phyloP scores from a whole-genome alignment of 202 grass and related monocot species.

The Brachypodium distachyon region DNA sequence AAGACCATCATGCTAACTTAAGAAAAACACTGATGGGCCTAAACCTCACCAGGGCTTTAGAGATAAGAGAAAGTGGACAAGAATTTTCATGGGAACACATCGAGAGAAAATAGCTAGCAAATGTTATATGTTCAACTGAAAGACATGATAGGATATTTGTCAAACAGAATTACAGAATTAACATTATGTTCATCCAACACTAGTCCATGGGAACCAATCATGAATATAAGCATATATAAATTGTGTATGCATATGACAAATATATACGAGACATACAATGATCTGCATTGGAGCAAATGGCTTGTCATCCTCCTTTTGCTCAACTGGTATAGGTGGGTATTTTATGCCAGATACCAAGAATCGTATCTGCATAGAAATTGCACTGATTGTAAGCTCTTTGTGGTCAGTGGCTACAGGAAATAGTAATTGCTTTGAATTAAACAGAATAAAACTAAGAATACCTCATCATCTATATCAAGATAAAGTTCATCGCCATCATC shows the following conservation, averaged over 20 bases:
- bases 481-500: conserved; percentile 40
- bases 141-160: conserved; percentile 1
- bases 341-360: conserved; percentile 73
- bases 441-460: conserved; percentile 9
- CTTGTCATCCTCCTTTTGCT: conserved; percentile 64
- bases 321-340: conserved; percentile 70
- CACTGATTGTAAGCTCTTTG: background rate
- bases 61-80: background rate
- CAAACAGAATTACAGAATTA: background rate
- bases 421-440: background rate
- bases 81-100: background rate
- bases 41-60: background rate
- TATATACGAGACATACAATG: conserved; percentile 37
- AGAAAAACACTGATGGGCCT: background rate
- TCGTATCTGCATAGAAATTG: conserved; percentile 56
- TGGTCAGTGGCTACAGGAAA: background rate
- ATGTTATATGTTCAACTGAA: background rate
- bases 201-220: background rate
- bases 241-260: background rate
- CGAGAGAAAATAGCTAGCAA: background rate
- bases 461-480: conserved; percentile 90
- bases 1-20: background rate
- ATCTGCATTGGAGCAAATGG: conserved; percentile 92
- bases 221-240: background rate
- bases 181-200: background rate